Evolutionary conservation across 306 rosid species (phyloP).

Genomic region (Cicer judaicum): DNA sequence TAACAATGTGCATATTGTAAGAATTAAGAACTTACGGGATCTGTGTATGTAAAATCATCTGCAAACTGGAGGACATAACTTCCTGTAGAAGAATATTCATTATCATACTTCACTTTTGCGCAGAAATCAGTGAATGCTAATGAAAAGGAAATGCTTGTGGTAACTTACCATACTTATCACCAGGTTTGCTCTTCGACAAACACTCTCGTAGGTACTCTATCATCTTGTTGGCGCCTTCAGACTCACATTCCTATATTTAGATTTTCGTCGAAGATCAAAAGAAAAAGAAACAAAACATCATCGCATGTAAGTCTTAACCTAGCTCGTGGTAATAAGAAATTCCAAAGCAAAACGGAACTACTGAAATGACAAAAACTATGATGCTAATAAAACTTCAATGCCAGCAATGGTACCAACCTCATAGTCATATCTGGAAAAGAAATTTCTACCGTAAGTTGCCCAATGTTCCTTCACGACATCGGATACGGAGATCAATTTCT

Average conservation of each 20-base stretch:
- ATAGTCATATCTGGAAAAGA: slow-evolving; percentile 95
- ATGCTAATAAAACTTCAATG: slow-evolving; percentile 27
- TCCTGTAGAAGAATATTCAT: slow-evolving; percentile 56
- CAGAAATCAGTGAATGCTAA: background rate
- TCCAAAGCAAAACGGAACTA: slow-evolving; percentile 26
- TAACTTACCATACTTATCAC: slow-evolving; percentile 83
- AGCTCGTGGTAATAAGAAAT: background rate
- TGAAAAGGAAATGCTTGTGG: slow-evolving; percentile 6
- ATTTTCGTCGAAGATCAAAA: slow-evolving; percentile 34
- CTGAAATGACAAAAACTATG: slow-evolving; percentile 16
- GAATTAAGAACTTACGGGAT: slow-evolving; percentile 75
- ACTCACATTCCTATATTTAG: slow-evolving; percentile 81
- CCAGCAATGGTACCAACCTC: slow-evolving; percentile 59
- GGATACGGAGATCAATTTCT: slow-evolving; percentile 82
- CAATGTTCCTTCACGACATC: slow-evolving; percentile 86
- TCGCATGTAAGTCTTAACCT: slow-evolving; percentile 17
- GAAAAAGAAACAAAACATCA: slow-evolving; percentile 19
- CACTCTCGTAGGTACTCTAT: slow-evolving; percentile 69
- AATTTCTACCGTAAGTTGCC: slow-evolving; percentile 92
- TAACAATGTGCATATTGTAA: slow-evolving; percentile 14
- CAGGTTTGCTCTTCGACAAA: slow-evolving; percentile 69
- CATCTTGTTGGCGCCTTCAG: slow-evolving; percentile 92
- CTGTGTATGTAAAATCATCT: slow-evolving; percentile 86
- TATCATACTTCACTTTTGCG: slow-evolving; percentile 22
- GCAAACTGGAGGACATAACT: slow-evolving; percentile 83